Conservation (phyloP, 2,329 filamentous ascomycete species). For the Tolypocladium capitatum region DNA sequence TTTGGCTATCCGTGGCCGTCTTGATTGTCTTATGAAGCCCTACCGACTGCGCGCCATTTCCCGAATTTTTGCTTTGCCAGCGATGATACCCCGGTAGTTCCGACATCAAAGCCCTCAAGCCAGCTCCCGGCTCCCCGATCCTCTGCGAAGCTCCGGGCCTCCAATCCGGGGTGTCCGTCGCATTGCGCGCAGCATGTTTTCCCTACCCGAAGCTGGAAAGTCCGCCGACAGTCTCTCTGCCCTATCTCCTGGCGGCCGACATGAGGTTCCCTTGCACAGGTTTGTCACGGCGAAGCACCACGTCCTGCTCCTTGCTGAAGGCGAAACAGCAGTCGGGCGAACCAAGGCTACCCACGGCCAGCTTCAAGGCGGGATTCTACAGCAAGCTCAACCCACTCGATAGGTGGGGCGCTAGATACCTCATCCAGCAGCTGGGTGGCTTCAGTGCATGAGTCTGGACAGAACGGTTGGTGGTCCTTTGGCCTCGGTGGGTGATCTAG, state of each 20-base stretch:
- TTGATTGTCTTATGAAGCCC: neutral
- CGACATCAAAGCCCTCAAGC: constrained; percentile 17
- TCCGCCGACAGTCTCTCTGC: constrained; percentile 52
- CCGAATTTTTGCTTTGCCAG: constrained; percentile 11
- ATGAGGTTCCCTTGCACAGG: constrained; percentile 49
- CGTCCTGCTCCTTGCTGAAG: constrained; percentile 7
- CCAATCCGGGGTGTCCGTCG: neutral
- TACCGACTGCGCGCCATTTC: neutral
- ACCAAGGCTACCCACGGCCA: constrained; percentile 31
- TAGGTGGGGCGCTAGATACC: constrained; percentile 71
- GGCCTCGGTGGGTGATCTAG: neutral
- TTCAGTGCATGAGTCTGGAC: constrained; percentile 56
- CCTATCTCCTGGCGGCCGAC: constrained; percentile 33
- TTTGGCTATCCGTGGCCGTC: neutral
- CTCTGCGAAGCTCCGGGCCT: constrained; percentile 2
- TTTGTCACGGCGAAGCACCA: constrained; percentile 14
- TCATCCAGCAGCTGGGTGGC: constrained; percentile 42
- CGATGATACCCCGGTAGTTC: constrained; percentile 38
- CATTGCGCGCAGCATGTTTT: constrained; percentile 38
- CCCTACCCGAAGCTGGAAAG: constrained; percentile 44
- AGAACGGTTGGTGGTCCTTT: constrained; percentile 51
- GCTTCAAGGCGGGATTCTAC: constrained; percentile 61
- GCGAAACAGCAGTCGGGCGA: constrained; percentile 25
- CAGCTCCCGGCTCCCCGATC: constrained; percentile 18
- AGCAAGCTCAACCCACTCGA: constrained; percentile 76